Evolutionary conservation across 352 stramenopile genomes (phyloP).

Genomic region (Globisporangium paddicum): DNA sequence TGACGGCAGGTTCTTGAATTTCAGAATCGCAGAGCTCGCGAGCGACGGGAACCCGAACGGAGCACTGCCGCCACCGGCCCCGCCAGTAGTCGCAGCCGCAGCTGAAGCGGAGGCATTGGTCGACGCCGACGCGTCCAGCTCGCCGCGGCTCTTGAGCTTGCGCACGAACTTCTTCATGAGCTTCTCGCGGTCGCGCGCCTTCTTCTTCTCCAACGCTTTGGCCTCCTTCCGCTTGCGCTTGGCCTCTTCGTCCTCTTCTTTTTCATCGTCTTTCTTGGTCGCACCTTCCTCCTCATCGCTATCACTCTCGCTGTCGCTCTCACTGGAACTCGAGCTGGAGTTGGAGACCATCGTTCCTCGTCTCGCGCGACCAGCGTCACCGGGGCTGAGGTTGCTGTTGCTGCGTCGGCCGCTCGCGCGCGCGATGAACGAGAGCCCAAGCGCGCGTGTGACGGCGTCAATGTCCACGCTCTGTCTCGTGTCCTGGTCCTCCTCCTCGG

Average conservation of each 20-base stretch:
- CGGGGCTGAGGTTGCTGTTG: not conserved
- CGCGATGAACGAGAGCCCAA: conserved; percentile 13
- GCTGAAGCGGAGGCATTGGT: not conserved
- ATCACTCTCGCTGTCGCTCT: conserved; percentile 1
- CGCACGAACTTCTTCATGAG: conserved; percentile 12
- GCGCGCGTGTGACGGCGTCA: conserved; percentile 12
- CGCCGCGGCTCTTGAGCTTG: conserved; percentile 15
- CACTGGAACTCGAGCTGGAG: conserved; percentile 6
- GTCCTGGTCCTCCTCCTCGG: not conserved
- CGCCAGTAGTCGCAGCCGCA: not conserved
- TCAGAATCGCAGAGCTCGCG: conserved; percentile 16
- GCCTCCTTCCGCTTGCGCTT: conserved; percentile 1
- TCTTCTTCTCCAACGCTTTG: not conserved
- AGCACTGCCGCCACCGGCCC: not conserved
- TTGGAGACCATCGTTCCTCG: not conserved
- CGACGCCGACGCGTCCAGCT: conserved; percentile 1
- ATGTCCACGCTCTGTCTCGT: conserved; percentile 8
- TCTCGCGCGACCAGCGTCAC: not conserved
- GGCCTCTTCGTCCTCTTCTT: not conserved
- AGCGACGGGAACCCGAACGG: conserved; percentile 12
- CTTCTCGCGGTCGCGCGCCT: conserved; percentile 11
- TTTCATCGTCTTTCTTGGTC: not conserved
- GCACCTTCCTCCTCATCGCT: not conserved
- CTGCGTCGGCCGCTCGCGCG: not conserved
- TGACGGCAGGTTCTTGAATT: conserved; percentile 13